Base-by-base conservation (phyloP, 345 rosid species). In the Gossypium mustelinum region DNA sequence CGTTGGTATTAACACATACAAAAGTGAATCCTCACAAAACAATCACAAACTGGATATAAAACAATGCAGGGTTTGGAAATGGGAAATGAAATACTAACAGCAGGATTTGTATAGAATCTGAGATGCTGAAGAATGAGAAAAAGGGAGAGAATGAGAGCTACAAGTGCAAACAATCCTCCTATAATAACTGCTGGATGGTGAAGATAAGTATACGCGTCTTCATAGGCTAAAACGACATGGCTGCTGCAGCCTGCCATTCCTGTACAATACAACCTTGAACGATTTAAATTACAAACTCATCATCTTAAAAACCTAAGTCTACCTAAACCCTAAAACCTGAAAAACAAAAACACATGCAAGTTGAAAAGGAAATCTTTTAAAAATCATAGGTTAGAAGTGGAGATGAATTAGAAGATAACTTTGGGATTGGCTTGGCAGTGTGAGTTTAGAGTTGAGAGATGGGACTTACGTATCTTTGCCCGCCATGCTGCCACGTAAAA, bases 51-150 rank as follows among this genome's bases (percentile, higher is more conserved):
- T 14, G 18, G n/a, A 14, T 29, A n/a, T 10, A 54, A 71, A 12
- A 17, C 11, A 71, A 16, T 52, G 13, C 0, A 71, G 12, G 10
- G 20, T 27, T 16, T 50, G 0, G 18, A 59, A 34, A n/a, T 27
- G 43, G 60, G 48, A 20, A 11, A 41, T 18, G 58, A n/a, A n/a
- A 17, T 54, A 79, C 87, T 76, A 25, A 90, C 95, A 58, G 83
- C 78, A 4, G 94, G 97, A 69, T 89, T 92, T 68, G 92, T 88
- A 82, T 94, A 92, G 63, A 86, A 83, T 84, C 92, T 85, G 80
- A 92, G 97, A 86, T 92, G 97, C 27, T 84, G 90, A 44, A 89
- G 52, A 59, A 83, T 85, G 78, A 87, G 89, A 71, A 79, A 81
- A 25, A 83, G 2, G 60, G 97, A 88, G 74, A 92, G 88, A 27